Conservation (phyloP, 23 red algal genomes). For the Chondrus crispus region DNA sequence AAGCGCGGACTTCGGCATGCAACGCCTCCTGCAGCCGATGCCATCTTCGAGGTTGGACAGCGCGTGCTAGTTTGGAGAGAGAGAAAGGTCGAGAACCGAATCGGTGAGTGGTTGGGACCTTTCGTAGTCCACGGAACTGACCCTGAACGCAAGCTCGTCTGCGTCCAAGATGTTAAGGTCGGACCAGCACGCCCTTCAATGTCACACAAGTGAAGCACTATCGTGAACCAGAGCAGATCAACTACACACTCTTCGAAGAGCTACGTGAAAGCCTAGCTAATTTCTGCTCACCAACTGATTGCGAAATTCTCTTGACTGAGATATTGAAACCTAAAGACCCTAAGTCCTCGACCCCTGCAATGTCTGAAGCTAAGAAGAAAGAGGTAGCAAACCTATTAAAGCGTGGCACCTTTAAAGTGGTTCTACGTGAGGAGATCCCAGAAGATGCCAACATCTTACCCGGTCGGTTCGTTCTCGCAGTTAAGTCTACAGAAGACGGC, state of each 20-base stretch:
- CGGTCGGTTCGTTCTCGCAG: not conserved
- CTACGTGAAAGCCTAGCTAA: not conserved
- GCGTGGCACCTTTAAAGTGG: not conserved
- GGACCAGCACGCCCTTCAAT: not conserved
- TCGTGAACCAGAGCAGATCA: not conserved
- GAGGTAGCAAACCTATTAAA: not conserved
- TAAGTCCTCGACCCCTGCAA: not conserved
- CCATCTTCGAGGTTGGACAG: not conserved
- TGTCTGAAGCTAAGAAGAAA: not conserved
- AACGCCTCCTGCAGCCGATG: not conserved
- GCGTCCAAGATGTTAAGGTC: not conserved
- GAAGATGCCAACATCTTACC: not conserved
- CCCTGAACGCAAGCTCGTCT: not conserved
- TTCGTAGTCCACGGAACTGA: not conserved
- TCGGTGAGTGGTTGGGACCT: not conserved
- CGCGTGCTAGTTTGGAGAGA: not conserved
- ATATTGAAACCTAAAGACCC: not conserved
- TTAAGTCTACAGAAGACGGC: not conserved
- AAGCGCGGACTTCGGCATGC: not conserved
- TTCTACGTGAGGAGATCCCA: not conserved
- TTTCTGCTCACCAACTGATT: not conserved
- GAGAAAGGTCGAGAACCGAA: not conserved
- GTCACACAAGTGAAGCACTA: not conserved
- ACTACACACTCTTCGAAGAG: not conserved
- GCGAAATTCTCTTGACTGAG: not conserved